Evolutionary conservation across 257 asterid species (phyloP).

Genomic region (Capsicum pubescens): DNA sequence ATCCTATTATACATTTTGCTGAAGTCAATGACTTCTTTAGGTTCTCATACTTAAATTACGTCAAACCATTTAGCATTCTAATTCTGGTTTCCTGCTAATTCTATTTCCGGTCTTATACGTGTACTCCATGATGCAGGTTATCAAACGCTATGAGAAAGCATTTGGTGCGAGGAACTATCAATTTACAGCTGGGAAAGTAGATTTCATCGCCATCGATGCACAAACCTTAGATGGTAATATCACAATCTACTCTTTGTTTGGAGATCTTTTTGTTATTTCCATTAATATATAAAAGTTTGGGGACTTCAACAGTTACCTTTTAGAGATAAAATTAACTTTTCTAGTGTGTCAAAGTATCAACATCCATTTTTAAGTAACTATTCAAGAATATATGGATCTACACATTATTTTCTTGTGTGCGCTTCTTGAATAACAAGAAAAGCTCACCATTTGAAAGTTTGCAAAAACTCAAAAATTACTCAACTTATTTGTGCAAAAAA

Average conservation of each 20-base stretch:
- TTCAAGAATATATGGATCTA: neutral
- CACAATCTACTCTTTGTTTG: neutral
- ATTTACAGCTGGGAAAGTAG: slow-evolving; percentile 72
- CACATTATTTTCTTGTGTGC: too few relatives aligned
- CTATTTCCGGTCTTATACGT: slow-evolving; percentile 17
- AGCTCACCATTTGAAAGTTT: neutral
- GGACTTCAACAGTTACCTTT: neutral
- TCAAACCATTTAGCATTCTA: neutral
- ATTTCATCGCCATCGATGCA: slow-evolving; percentile 79
- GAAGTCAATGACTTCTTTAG: neutral
- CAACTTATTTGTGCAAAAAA: neutral
- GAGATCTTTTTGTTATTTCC: neutral
- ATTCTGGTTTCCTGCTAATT: neutral
- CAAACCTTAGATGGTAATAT: slow-evolving; percentile 87
- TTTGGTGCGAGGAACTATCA: slow-evolving; percentile 82
- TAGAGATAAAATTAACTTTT: neutral
- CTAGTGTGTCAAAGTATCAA: neutral
- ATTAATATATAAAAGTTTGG: slow-evolving; percentile 4
- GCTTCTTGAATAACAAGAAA: too few relatives aligned
- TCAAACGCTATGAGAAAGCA: slow-evolving; percentile 72
- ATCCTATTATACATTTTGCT: neutral
- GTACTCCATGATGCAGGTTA: slow-evolving; percentile 49
- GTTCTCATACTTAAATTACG: neutral
- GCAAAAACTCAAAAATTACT: neutral
- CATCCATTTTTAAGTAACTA: neutral